phyloP scores from a whole-genome alignment of 306 rosid species.

The Vigna unguiculata region DNA sequence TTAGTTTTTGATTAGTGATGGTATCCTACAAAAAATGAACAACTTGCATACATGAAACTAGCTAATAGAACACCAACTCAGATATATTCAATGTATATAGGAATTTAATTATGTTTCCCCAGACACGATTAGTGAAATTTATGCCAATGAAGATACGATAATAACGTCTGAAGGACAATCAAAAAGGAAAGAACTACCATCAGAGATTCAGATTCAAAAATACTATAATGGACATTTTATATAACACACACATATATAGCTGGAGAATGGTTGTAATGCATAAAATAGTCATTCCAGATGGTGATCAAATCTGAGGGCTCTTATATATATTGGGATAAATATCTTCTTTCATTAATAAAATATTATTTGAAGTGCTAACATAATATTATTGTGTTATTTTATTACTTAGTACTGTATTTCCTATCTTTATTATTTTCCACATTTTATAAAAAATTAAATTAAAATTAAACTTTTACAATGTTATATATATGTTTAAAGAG shows the following conservation, averaged over 20 bases:
- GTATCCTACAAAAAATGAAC: background rate
- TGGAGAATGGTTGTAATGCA: slow-evolving; percentile 38
- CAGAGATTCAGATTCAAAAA: slow-evolving; percentile 38
- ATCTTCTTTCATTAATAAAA: too few species aligned
- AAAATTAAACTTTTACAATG: too few species aligned
- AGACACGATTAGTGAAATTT: slow-evolving; percentile 25
- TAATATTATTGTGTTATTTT: too few species aligned
- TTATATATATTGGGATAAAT: too few species aligned
- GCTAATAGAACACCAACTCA: slow-evolving; percentile 6
- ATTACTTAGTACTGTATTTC: too few species aligned
- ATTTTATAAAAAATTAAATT: too few species aligned
- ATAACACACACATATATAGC: too few species aligned
- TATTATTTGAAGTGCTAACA: too few species aligned
- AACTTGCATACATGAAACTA: slow-evolving; percentile 35
- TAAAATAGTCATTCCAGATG: slow-evolving; percentile 20
- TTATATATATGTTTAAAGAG: too few species aligned
- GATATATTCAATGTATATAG: slow-evolving; percentile 34
- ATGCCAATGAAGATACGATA: slow-evolving; percentile 29
- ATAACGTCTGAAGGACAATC: slow-evolving; percentile 4
- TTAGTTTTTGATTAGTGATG: background rate
- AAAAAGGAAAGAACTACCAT: background rate
- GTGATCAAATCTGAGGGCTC: slow-evolving; percentile 25
- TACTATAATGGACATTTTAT: background rate
- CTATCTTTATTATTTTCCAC: too few species aligned
- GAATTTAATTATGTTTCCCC: slow-evolving; percentile 35